Conservation (phyloP, 192 early-diverging fungal genomes). For the Umbelopsis vinacea region DNA sequence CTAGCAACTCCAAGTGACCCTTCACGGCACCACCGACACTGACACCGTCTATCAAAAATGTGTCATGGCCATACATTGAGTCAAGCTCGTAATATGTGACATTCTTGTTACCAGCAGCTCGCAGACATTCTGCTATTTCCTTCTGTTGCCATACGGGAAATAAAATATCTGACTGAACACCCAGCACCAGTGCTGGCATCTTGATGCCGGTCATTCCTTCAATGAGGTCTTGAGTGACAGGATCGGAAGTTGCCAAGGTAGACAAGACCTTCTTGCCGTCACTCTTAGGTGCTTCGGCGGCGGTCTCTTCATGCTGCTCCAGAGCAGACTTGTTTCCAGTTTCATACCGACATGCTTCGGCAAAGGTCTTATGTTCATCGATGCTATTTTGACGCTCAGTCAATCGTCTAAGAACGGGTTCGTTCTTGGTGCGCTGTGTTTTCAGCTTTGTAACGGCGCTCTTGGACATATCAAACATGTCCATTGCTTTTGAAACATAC, state of each 20-base stretch:
- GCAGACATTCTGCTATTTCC: conserved; percentile 91
- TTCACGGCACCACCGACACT: conserved; percentile 95
- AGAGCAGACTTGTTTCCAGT: conserved; percentile 33
- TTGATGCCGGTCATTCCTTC: conserved; percentile 70
- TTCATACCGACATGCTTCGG: conserved; percentile 24
- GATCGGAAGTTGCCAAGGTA: conserved; percentile 47
- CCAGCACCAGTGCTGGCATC: conserved; percentile 88
- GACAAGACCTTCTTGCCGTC: conserved; percentile 13
- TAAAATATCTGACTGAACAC: conserved; percentile 93
- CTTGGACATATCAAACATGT: conserved; percentile 93
- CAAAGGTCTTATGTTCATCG: conserved; percentile 14
- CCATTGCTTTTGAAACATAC: conserved; percentile 97
- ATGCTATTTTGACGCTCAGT: not conserved
- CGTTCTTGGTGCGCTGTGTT: conserved; percentile 46
- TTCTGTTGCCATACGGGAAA: conserved; percentile 96
- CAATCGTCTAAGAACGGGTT: conserved; percentile 26
- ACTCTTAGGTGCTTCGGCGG: conserved; percentile 5
- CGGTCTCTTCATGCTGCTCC: conserved; percentile 41
- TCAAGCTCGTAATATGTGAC: conserved; percentile 98
- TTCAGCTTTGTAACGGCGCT: conserved; percentile 50
- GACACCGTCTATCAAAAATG: conserved; percentile 89
- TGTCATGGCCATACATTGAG: conserved; percentile 97
- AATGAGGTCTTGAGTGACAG: conserved; percentile 63
- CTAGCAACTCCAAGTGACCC: conserved; percentile 75
- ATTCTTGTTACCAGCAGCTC: conserved; percentile 79